phyloP scores from a whole-genome alignment of 1,139 yeast genomes.

The Sugiyamaella pinicola region DNA sequence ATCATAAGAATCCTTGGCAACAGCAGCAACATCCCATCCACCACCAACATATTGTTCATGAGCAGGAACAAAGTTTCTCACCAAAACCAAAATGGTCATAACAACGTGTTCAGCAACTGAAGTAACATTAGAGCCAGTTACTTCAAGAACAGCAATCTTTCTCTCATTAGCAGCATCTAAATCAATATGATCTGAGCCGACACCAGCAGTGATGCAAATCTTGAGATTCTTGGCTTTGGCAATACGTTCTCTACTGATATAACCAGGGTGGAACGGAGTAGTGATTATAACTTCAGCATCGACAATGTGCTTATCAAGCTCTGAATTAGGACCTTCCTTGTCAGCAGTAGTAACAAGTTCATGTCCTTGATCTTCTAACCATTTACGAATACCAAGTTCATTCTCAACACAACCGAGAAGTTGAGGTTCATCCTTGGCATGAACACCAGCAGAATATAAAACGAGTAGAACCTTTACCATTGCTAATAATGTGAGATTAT shows the following conservation, averaged over 20 bases:
- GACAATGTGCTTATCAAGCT: slow-evolving; percentile 63
- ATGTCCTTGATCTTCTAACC: slow-evolving; percentile 69
- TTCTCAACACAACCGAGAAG: slow-evolving; percentile 74
- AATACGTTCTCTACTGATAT: slow-evolving; percentile 66
- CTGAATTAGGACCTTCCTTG: slow-evolving; percentile 67
- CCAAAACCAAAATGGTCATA: slow-evolving; percentile 70
- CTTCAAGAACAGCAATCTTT: slow-evolving; percentile 70
- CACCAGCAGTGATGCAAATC: slow-evolving; percentile 77
- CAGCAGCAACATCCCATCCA: slow-evolving; percentile 78
- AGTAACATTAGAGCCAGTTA: slow-evolving; percentile 78
- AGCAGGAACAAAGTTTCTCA: slow-evolving; percentile 78
- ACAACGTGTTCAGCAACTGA: slow-evolving; percentile 83
- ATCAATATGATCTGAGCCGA: slow-evolving; percentile 82
- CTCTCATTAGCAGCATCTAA: slow-evolving; percentile 68
- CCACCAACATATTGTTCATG: slow-evolving; percentile 65
- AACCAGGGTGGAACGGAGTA: slow-evolving; percentile 84
- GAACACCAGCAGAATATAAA: slow-evolving; percentile 44
- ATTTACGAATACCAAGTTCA: slow-evolving; percentile 69
- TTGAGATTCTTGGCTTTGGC: slow-evolving; percentile 73
- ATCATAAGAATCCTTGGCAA: slow-evolving; percentile 73
- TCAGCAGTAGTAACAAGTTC: slow-evolving; percentile 64
- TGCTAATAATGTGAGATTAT: not conserved
- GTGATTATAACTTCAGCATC: slow-evolving; percentile 79
- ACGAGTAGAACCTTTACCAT: slow-evolving; percentile 38
- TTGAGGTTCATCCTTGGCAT: slow-evolving; percentile 61